Conservation (phyloP, 495 filamentous ascomycete species). For the Hypoxylon cercidicola region DNA sequence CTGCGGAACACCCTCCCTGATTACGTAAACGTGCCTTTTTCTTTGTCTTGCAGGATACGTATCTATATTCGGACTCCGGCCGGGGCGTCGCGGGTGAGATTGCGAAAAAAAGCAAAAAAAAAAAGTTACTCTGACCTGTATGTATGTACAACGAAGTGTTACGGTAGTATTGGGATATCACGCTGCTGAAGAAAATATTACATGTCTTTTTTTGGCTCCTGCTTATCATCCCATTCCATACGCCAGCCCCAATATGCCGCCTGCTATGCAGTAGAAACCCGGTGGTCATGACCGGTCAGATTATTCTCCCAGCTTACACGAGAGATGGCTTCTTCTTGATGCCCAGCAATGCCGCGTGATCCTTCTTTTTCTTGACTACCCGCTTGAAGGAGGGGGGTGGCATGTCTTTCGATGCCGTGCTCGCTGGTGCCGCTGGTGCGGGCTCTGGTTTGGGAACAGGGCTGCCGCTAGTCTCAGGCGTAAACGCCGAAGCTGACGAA, state of each 20-base stretch:
- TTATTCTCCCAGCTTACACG: constrained; percentile 40
- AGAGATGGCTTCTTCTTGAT: constrained; percentile 87
- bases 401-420: constrained; percentile 43
- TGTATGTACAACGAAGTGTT: too few relatives aligned
- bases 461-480: constrained; percentile 24
- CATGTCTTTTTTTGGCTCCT: too few relatives aligned
- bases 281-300: neutral
- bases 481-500: constrained; percentile 34
- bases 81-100: too few relatives aligned
- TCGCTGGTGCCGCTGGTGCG: constrained; percentile 43
- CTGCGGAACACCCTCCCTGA: too few relatives aligned
- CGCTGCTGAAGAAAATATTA: too few relatives aligned
- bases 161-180: too few relatives aligned
- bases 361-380: constrained; percentile 86
- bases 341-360: constrained; percentile 73
- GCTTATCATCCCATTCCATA: neutral
- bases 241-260: too few relatives aligned
- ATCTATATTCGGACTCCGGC: too few relatives aligned
- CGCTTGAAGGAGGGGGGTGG: constrained; percentile 79
- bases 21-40: too few relatives aligned
- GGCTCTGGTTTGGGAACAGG: constrained; percentile 4
- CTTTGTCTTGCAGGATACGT: too few relatives aligned
- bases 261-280: neutral
- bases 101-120: too few relatives aligned
- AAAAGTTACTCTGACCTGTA: too few relatives aligned